Evolutionary conservation across 2,329 filamentous ascomycete genomes (phyloP), one percentile per base, ranked within the genome.

Genomic region (Akanthomyces uredinophilus): DNA sequence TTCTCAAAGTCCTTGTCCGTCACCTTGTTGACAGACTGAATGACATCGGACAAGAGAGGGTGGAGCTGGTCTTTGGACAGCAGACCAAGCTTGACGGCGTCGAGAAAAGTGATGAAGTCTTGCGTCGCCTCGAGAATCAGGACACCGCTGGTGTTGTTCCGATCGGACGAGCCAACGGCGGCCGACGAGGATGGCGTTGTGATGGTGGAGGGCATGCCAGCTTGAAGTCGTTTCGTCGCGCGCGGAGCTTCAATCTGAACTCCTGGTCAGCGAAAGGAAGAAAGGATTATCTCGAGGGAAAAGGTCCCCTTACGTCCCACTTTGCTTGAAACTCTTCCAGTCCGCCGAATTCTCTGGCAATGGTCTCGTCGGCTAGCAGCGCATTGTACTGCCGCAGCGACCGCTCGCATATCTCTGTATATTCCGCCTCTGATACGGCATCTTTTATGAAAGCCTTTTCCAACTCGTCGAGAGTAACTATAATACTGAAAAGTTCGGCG

Each of bases 371-470:
- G 35, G 90, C 88, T 35, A 99, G 79, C 65, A 96, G 92, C 63
- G 92, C 96, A 75, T 94, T 96, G 81, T 99, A 99, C 78, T 99
- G 95, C 77, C 96, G 96, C 69, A 99, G 77, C 64, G 96, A 85
- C 44, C 95, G 87, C 72, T 93, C 91, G 80, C 96, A 99, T 67
- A 95, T 96, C 72, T 98, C 95, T 1, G 93, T 96, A 75, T 99
- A 99, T 70, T 97, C 94, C 58, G 83, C 83, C 76, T 98, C 95
- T 6, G 90, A 86, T 56, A 99, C 89, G 24, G 92, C 94, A 80
- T 99, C 95, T 72, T 96, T 96, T 44, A 99, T 85, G 72, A 96
- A 99, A 0, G 94, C 96, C 74, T 96, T 96, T 71, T 99, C 95
- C 1, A 99, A 84, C 66, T 96, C 92, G 72, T 99, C 95, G 3